Percentiles rank a stretch among this genome's conserved stretches.
Evolutionary conservation across 176 grass and related monocot species (phyloP).

Genomic region (Echinochloa phyllopogon): DNA sequence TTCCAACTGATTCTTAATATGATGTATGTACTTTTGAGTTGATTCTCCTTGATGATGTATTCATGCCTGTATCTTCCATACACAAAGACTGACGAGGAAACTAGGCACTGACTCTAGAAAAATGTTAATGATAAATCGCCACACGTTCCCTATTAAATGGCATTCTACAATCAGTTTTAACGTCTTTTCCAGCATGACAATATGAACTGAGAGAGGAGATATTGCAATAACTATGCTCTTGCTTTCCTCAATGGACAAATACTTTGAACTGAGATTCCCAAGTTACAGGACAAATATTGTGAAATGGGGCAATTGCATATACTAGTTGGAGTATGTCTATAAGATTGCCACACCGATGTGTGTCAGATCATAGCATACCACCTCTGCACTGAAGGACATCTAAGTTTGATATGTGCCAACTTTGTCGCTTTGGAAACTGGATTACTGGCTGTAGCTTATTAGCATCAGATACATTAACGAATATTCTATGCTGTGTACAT

Average conservation of each 20-base stretch:
- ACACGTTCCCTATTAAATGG: background rate
- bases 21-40: background rate
- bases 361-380: background rate
- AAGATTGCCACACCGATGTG: background rate
- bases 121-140: background rate
- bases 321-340: constrained; percentile 11
- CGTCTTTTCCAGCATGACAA: background rate
- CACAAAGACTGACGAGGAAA: background rate
- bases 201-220: background rate
- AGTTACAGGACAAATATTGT: background rate
- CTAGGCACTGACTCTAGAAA: background rate
- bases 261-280: background rate
- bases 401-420: background rate
- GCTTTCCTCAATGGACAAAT: background rate
- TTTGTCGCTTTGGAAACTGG: background rate
- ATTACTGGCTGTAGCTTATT: constrained; percentile 11
- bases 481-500: background rate
- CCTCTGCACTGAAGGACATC: background rate
- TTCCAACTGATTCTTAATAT: constrained; percentile 21
- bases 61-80: background rate
- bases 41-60: background rate
- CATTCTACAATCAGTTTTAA: background rate
- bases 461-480: background rate
- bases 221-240: background rate
- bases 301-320: background rate